Percentiles rank a stretch among this genome's conserved stretches.
Conservation (phyloP, 2,329 filamentous ascomycete species). For the Colletotrichum sp. region DNA sequence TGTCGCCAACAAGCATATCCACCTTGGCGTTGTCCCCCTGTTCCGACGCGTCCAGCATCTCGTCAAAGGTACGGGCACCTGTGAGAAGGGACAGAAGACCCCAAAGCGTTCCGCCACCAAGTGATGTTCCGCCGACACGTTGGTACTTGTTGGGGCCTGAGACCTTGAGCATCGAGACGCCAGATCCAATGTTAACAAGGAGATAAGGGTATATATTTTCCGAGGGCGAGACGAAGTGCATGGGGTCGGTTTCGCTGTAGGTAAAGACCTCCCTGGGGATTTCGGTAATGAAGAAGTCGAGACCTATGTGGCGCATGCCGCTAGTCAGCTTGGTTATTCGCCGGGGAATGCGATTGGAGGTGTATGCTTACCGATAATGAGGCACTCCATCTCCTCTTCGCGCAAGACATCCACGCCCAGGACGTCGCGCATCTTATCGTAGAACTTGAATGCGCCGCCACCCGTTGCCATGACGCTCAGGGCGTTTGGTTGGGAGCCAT, state of each 20-base stretch:
- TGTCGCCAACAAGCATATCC: slow-evolving; percentile 97
- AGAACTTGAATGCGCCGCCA: slow-evolving; percentile 95
- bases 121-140: slow-evolving; percentile 91
- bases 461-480: slow-evolving; percentile 95
- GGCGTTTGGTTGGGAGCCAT: slow-evolving; percentile 73
- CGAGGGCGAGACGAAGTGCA: slow-evolving; percentile 84
- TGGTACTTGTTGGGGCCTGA: slow-evolving; percentile 86
- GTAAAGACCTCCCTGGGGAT: slow-evolving; percentile 98
- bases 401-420: slow-evolving; percentile 87
- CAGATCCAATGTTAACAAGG: slow-evolving; percentile 96
- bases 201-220: slow-evolving; percentile 92
- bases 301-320: slow-evolving; percentile 55
- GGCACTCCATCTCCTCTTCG: slow-evolving; percentile 98
- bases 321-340: background rate
- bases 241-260: slow-evolving; percentile 88
- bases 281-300: slow-evolving; percentile 99
- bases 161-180: slow-evolving; percentile 97
- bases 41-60: slow-evolving; percentile 93
- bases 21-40: slow-evolving; percentile 90
- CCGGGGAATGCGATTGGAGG: too few species aligned
- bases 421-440: slow-evolving; percentile 84
- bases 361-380: slow-evolving; percentile 79
- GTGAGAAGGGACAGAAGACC: slow-evolving; percentile 90
- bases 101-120: slow-evolving; percentile 98
- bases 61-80: slow-evolving; percentile 93